Evolutionary conservation across 2,329 filamentous ascomycete genomes (phyloP), one percentile per base, ranked within the genome.

Genomic region (Curvularia verruculosa): DNA sequence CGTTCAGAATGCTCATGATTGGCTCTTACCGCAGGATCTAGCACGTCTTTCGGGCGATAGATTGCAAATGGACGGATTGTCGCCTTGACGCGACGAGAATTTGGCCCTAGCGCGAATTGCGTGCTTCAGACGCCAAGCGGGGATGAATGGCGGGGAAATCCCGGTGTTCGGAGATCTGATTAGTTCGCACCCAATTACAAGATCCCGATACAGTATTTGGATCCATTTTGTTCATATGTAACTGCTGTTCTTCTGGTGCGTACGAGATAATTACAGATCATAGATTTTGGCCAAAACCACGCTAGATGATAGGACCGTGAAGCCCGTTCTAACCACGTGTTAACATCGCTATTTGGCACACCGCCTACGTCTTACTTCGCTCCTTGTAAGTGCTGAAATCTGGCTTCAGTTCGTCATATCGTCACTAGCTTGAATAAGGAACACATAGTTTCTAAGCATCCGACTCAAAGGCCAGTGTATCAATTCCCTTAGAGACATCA

Each of bases 61-160:
- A 66, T 57, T 60, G 58, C 58, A 58, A 58, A 65, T 65, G 60
- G 9, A 59, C 67, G 62, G 63, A 64, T 60, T 59, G 55, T 65
- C 62, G 66, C 66, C 61, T 63, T 57, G 63, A 64, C 55, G 62
- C 59, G 54, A 60, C 67, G 61, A 67, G 60, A 71, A 69, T 64
- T 63, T 58, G 58, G 51, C 53, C 41, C 60, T 73, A 73, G 71
- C 66, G 70, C 59, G 45, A 60, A 74, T 66, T 61, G 62, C 67
- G 67, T 65, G 58, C 56, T 68, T 57, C 51, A 55, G 31, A 47
- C 41, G 52, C 51, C 58, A 55, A 51, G 55, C 21, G 2, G 28
- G 7, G 29, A 26, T 26, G 8, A n/a, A 36, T 36, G 29, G 55
- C 59, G 65, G 66, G 54, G 62, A 56, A 61, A 45, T 54, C 56